Evolutionary conservation across 192 early-diverging fungal species (phyloP).

Genomic region (Martensiomyces pterosporus): DNA sequence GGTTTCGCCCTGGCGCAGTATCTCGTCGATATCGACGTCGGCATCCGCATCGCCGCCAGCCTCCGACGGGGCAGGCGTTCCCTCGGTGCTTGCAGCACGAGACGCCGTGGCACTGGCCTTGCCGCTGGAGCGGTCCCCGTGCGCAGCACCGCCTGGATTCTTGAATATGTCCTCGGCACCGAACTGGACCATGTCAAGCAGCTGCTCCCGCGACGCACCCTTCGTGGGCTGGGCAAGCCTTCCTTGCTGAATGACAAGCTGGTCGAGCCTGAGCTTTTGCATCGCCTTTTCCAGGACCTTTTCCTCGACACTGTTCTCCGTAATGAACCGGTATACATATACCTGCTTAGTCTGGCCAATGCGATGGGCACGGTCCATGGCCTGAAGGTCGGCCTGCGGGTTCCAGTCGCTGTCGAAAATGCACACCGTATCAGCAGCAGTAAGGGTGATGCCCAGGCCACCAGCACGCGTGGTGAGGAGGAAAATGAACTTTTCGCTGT

Average conservation of each 20-base stretch:
- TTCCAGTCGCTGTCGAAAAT: slow-evolving; percentile 98
- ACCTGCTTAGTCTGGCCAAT: slow-evolving; percentile 99
- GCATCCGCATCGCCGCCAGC: slow-evolving; percentile 22
- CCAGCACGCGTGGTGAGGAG: slow-evolving; percentile 95
- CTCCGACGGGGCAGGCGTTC: slow-evolving; percentile 41
- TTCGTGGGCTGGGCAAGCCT: slow-evolving; percentile 68
- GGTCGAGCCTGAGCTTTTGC: slow-evolving; percentile 92
- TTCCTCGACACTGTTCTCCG: slow-evolving; percentile 97
- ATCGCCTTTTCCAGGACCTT: slow-evolving; percentile 96
- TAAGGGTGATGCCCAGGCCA: slow-evolving; percentile 96
- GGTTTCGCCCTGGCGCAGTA: slow-evolving; percentile 81
- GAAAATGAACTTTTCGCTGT: slow-evolving; percentile 92
- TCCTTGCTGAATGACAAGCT: slow-evolving; percentile 99
- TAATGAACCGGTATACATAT: slow-evolving; percentile 91
- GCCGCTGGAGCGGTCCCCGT: slow-evolving; percentile 5
- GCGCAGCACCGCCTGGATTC: slow-evolving; percentile 30
- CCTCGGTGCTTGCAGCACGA: slow-evolving; percentile 23
- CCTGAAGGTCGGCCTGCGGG: slow-evolving; percentile 86
- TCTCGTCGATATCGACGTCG: slow-evolving; percentile 65
- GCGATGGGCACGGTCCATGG: slow-evolving; percentile 97
- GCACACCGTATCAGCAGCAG: slow-evolving; percentile 91
- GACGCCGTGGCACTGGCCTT: slow-evolving; percentile 25
- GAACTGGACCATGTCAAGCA: slow-evolving; percentile 95
- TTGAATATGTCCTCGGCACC: slow-evolving; percentile 86
- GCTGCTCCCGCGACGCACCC: slow-evolving; percentile 50